Base-by-base conservation (phyloP, 345 rosid species). In the Eucalyptus cloeziana region DNA sequence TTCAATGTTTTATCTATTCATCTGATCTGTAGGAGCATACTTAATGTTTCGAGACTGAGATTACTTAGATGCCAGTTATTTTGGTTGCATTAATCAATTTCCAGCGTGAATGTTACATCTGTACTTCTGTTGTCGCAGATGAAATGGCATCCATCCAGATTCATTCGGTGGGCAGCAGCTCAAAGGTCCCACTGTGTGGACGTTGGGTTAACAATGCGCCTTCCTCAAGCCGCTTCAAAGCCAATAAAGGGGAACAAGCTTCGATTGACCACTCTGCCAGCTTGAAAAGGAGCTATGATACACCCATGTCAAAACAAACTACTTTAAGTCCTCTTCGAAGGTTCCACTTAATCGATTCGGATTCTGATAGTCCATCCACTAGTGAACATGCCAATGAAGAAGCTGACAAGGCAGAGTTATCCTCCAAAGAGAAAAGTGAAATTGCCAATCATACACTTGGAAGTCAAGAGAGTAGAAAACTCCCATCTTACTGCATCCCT, bases 331-430 rank as follows among this genome's bases (percentile, higher is more conserved):
- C 99, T 90, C 96, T 96, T 83, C 92, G 99, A 89, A 97, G 89
- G 92, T 97, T 97, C 90, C 97, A 93, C 92, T 92, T 97, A 76
- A 90, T 96, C 83, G 98, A 97, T 91, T 95, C 99, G 22, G 98
- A 96, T 92, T 95, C 92, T 24, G 97, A 96, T 86, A 94, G 94
- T 87, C 94, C 94, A 89, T 88, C 93, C 60, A 88, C 50, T n/a
- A 58, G 90, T 49, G 89, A 88, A 67, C 90, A 86, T 90, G 89
- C 85, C 27, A 71, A 76, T 60, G 71, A 92, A 90, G 93, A 86
- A 86, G 89, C 93, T 90, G 83, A 45, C 52, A 91, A 62, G 86
- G 86, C 51, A 31, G 91, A 91, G 88, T 86, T 91, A 85, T 85
- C 87, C 16, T 83, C 91, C 45, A 92, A 90, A 89, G 90, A 81